phyloP scores from a whole-genome alignment of 257 asterid genomes.

The Primulina huaijiensis region DNA sequence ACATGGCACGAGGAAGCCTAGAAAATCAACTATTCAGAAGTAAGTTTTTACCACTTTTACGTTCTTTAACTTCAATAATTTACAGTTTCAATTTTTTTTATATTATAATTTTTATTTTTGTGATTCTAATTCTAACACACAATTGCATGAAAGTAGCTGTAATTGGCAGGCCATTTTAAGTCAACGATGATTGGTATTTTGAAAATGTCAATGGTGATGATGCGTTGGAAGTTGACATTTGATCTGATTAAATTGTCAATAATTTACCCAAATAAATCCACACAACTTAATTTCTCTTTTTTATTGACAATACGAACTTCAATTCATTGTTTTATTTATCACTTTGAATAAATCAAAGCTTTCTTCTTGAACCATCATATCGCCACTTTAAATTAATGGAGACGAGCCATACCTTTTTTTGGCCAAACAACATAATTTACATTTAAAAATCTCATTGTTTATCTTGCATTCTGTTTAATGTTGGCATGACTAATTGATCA shows the following conservation, averaged over 20 bases:
- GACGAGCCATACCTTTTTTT: too few relatives aligned
- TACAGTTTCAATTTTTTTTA: too few relatives aligned
- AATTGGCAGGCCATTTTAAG: not conserved
- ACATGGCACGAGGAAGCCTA: slow-evolving; percentile 94
- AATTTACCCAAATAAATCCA: slow-evolving; percentile 16
- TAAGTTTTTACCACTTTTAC: slow-evolving; percentile 26
- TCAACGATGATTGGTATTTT: not conserved
- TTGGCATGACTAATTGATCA: too few relatives aligned
- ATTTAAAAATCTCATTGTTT: too few relatives aligned
- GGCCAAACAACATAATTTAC: not conserved
- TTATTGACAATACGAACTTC: not conserved
- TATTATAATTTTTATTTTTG: not conserved
- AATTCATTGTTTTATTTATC: slow-evolving; percentile 13
- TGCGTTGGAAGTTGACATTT: slow-evolving; percentile 28
- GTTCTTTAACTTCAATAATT: too few relatives aligned
- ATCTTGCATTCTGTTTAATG: too few relatives aligned
- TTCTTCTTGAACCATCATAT: slow-evolving; percentile 29
- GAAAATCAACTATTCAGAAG: slow-evolving; percentile 91
- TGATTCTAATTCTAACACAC: not conserved
- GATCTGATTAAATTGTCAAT: slow-evolving; percentile 17
- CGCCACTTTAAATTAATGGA: slow-evolving; percentile 28
- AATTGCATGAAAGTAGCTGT: not conserved
- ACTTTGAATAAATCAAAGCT: slow-evolving; percentile 27
- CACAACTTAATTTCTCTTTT: not conserved
- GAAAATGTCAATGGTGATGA: slow-evolving; percentile 25